phyloP scores from a whole-genome alignment of 305 asterid genomes.

The Solanum hybrid region DNA sequence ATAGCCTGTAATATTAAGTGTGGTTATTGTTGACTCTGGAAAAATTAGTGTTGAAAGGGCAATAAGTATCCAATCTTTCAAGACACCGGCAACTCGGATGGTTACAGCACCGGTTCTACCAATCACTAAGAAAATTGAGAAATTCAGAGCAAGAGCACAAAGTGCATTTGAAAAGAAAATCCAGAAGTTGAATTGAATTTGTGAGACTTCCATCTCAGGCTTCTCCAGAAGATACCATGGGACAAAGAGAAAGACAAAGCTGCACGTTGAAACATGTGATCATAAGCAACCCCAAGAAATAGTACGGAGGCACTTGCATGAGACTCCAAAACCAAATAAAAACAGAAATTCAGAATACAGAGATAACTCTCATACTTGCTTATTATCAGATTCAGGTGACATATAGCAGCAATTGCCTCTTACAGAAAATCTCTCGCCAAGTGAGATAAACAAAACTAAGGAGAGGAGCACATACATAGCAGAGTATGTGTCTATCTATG shows the following conservation, averaged over 20 bases:
- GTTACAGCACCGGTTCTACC: slow-evolving; percentile 99
- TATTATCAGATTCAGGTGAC: neutral
- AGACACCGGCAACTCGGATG: slow-evolving; percentile 92
- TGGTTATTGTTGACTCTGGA: slow-evolving; percentile 88
- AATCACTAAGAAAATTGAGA: slow-evolving; percentile 86
- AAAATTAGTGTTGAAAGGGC: slow-evolving; percentile 89
- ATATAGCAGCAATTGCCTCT: neutral
- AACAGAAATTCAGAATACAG: neutral
- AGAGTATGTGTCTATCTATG: neutral
- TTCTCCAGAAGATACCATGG: slow-evolving; percentile 98
- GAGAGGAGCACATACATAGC: neutral
- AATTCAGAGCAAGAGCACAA: slow-evolving; percentile 89
- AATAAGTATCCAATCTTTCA: slow-evolving; percentile 97
- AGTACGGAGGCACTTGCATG: neutral
- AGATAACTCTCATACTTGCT: neutral
- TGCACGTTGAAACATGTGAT: slow-evolving; percentile 27
- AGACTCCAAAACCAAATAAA: neutral
- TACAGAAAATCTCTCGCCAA: neutral
- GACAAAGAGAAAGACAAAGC: slow-evolving; percentile 81
- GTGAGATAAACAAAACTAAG: neutral
- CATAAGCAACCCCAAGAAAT: slow-evolving; percentile 1
- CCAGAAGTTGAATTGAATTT: slow-evolving; percentile 83
- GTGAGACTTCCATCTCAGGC: slow-evolving; percentile 90
- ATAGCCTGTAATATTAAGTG: slow-evolving; percentile 81
- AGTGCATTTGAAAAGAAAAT: slow-evolving; percentile 97